phyloP scores from a whole-genome alignment of 177 flowering plant species.

The Tripterygium wilfordii region DNA sequence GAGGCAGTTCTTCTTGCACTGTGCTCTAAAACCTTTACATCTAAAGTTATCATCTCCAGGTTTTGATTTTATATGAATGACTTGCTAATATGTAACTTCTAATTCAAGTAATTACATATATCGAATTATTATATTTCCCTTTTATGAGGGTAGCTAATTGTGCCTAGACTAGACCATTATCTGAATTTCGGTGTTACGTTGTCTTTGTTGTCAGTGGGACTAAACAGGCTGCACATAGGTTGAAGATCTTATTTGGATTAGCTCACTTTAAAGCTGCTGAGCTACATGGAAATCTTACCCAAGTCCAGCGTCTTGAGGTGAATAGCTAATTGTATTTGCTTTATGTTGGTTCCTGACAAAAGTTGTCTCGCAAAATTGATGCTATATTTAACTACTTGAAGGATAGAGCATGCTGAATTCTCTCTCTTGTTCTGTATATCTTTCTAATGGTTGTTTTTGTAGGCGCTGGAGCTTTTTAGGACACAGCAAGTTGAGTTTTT shows the following conservation, averaged over 20 bases:
- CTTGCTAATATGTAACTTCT: too few relatives aligned
- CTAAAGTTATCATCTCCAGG: constrained; percentile 93
- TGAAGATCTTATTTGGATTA: constrained; percentile 89
- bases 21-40: constrained; percentile 83
- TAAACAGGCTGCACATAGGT: constrained; percentile 89
- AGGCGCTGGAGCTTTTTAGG: constrained; percentile 91
- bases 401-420: too few relatives aligned
- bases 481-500: constrained; percentile 88
- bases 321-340: constrained; percentile 14
- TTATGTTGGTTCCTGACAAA: too few relatives aligned
- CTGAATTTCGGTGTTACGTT: constrained; percentile 1
- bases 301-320: constrained; percentile 93
- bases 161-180: not conserved
- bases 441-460: constrained; percentile 8
- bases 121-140: too few relatives aligned
- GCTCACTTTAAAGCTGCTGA: constrained; percentile 88
- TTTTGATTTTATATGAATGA: too few relatives aligned
- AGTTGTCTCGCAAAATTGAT: too few relatives aligned
- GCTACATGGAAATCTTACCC: constrained; percentile 95
- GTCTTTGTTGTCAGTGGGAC: constrained; percentile 67
- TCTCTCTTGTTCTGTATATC: too few relatives aligned
- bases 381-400: too few relatives aligned
- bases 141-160: too few relatives aligned
- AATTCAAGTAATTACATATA: too few relatives aligned
- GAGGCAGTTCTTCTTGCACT: constrained; percentile 95